A percentile compares a stretch with the other conserved stretches of the same genome.
Evolutionary conservation across 345 rosid species (phyloP).

Genomic region (Gossypioides kirkii): DNA sequence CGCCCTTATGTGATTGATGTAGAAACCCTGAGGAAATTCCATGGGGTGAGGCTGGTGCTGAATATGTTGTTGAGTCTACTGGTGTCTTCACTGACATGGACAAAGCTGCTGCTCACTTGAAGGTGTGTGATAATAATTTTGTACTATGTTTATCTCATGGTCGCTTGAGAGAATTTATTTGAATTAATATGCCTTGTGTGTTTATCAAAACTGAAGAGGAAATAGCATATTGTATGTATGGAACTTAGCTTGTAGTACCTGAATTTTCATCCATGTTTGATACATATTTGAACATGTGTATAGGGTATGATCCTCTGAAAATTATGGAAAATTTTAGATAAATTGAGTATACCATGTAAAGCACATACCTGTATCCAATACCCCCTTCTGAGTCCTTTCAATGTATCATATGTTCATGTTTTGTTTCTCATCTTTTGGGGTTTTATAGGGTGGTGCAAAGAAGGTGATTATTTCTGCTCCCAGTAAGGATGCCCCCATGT

Average conservation of each 20-base stretch:
- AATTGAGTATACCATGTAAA: neutral
- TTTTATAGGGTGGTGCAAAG: slow-evolving; percentile 58
- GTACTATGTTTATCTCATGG: neutral
- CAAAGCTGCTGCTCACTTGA: slow-evolving; percentile 67
- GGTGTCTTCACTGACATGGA: slow-evolving; percentile 72
- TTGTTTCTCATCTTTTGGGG: neutral
- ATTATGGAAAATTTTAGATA: neutral
- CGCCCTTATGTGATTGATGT: neutral
- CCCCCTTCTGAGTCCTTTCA: neutral
- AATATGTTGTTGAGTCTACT: slow-evolving; percentile 55
- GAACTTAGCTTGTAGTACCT: neutral
- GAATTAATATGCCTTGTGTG: neutral
- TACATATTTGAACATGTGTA: neutral
- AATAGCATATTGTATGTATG: neutral
- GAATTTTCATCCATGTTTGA: neutral
- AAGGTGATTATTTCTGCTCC: slow-evolving; percentile 61
- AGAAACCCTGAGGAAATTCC: slow-evolving; percentile 76
- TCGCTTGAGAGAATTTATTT: no score
- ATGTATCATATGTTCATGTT: neutral
- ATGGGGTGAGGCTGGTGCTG: slow-evolving; percentile 61
- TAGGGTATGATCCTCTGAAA: neutral
- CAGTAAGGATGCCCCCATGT: slow-evolving; percentile 71
- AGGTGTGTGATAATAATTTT: slow-evolving; percentile 29
- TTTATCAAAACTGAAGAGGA: neutral
- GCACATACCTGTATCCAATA: neutral